Conservation (phyloP, 495 filamentous ascomycete genomes). For the Podospora pseudopauciseta region DNA sequence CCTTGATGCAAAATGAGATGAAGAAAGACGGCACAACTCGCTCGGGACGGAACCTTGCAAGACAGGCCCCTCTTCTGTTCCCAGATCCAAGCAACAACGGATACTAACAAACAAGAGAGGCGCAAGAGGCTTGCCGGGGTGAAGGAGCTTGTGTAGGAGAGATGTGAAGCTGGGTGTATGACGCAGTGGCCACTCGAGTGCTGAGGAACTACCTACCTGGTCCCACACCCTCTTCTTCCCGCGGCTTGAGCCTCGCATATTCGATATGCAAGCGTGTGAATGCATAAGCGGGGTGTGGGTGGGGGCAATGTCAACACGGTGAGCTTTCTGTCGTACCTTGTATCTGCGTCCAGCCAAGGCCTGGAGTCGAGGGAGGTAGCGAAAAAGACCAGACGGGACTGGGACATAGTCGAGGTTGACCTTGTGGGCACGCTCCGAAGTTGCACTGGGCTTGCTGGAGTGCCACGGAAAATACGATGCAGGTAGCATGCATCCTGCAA, state of each 20-base stretch:
- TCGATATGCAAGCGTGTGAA: neutral
- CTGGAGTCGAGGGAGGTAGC: neutral
- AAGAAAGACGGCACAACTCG: neutral
- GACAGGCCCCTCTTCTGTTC: neutral
- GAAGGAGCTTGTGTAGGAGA: neutral
- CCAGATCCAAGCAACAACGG: neutral
- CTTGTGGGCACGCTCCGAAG: conserved; percentile 6
- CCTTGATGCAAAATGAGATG: conserved; percentile 1
- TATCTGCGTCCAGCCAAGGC: neutral
- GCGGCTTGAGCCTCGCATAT: conserved; percentile 1
- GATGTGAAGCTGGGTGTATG: neutral
- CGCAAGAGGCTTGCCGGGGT: neutral
- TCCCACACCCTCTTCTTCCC: neutral
- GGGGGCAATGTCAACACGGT: neutral
- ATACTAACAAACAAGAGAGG: neutral
- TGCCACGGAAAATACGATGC: conserved; percentile 24
- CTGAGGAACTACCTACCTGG: neutral
- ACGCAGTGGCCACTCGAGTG: conserved; percentile 2
- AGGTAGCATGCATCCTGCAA: conserved; percentile 27
- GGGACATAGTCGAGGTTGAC: neutral
- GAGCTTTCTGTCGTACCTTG: neutral
- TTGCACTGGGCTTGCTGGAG: conserved; percentile 12
- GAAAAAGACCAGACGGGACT: neutral
- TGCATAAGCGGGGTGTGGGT: neutral
- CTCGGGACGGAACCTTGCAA: neutral